Evolutionary conservation across 345 rosid genomes (phyloP).

Genomic region (Bretschneidera sinensis): DNA sequence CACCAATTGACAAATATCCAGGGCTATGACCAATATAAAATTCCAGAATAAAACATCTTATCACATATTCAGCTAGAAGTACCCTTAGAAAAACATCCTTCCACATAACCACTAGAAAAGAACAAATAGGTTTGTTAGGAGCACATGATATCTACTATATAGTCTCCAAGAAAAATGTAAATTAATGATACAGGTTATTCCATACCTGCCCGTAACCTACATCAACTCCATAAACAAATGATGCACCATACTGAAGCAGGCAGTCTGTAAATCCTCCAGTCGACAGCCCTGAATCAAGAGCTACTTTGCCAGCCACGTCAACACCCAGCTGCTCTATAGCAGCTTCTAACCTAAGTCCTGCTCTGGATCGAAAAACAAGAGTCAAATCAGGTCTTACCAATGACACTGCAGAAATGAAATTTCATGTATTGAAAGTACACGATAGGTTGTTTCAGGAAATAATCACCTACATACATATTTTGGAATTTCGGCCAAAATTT

Average conservation of each 20-base stretch:
- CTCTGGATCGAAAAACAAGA: conserved; percentile 44
- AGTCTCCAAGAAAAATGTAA: background rate
- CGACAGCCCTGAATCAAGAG: conserved; percentile 91
- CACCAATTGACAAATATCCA: background rate
- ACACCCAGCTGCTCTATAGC: conserved; percentile 80
- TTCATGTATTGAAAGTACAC: conserved; percentile 1
- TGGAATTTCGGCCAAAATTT: conserved; percentile 76
- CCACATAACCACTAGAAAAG: background rate
- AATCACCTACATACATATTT: conserved; percentile 99
- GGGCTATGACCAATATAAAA: background rate
- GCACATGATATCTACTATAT: background rate
- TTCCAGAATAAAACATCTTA: background rate
- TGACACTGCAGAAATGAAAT: background rate
- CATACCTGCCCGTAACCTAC: conserved; percentile 94
- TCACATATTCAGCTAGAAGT: background rate
- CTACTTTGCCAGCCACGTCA: conserved; percentile 84
- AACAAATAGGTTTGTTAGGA: background rate
- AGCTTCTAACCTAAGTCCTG: conserved; percentile 89
- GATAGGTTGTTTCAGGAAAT: conserved; percentile 25
- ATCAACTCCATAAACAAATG: conserved; percentile 92
- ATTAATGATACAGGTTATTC: background rate
- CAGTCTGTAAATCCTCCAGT: conserved; percentile 96
- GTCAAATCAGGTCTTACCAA: conserved; percentile 7
- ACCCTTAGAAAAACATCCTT: background rate
- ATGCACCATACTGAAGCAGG: conserved; percentile 90